These are phyloP conservation scores for Aspergillus fischeri DNA, from an alignment of 2,329 filamentous ascomycete genomes.

Conservation along the genomic window DNA sequence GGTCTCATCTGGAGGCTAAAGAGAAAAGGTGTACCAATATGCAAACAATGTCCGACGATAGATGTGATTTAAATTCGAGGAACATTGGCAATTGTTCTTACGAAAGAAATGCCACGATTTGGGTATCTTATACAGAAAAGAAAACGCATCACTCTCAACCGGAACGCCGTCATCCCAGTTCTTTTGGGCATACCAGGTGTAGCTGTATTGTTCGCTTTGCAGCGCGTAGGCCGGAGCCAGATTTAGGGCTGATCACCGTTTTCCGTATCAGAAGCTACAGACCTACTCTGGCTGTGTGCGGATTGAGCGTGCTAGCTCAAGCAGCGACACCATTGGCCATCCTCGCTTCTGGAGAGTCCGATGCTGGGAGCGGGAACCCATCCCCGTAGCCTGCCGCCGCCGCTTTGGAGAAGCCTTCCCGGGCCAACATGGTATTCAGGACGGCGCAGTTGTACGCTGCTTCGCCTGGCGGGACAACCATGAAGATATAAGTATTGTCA, in stretches of 20 bases:
- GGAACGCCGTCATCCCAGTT: slow-evolving; percentile 5
- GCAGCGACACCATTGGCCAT: slow-evolving; percentile 4
- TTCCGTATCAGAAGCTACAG: background rate
- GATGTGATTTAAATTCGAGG: background rate
- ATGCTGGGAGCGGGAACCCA: slow-evolving; percentile 37
- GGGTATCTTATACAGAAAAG: background rate
- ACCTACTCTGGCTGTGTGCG: background rate
- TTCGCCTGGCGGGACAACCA: slow-evolving; percentile 85
- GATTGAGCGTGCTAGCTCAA: background rate
- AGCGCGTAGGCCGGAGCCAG: background rate
- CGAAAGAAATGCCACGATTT: background rate
- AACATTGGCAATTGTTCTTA: background rate
- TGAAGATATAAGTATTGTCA: slow-evolving; percentile 94
- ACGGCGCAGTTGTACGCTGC: slow-evolving; percentile 86
- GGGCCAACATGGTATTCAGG: slow-evolving; percentile 82
- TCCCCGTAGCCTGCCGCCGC: slow-evolving; percentile 46
- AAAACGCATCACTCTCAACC: background rate
- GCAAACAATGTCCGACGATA: background rate
- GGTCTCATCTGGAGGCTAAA: background rate
- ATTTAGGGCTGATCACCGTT: background rate
- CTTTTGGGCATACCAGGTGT: background rate
- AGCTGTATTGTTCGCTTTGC: background rate
- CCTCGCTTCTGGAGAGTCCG: slow-evolving; percentile 25
- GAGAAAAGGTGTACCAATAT: background rate
- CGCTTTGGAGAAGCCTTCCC: slow-evolving; percentile 70